Conservation (phyloP, 768 basidiomycete genomes). For the Rhodotorula diobovata region DNA sequence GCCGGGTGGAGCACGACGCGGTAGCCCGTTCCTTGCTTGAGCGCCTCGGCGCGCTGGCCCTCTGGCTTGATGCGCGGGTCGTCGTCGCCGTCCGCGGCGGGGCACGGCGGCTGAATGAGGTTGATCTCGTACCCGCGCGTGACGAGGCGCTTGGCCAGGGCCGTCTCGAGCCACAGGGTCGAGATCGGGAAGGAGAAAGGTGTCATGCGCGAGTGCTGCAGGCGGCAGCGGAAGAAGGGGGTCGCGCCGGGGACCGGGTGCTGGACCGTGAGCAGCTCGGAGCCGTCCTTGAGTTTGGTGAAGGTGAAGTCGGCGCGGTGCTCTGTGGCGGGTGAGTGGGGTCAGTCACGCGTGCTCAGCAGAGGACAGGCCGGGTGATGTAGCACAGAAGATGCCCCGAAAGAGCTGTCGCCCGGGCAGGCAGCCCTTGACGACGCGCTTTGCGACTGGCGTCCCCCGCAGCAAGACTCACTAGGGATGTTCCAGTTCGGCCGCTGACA, state of each 20-base stretch:
- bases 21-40: not conserved
- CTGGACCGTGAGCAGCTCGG: slow-evolving; percentile 7
- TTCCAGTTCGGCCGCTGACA: slow-evolving; percentile 13
- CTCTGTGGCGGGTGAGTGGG: too few species aligned
- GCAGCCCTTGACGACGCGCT: slow-evolving; percentile 13
- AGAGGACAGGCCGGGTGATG: too few species aligned
- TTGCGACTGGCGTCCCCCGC: too few species aligned
- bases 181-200: slow-evolving; percentile 18
- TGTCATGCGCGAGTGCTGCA: slow-evolving; percentile 17
- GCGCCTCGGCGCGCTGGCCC: not conserved
- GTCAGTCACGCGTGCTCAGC: too few species aligned
- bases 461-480: too few species aligned
- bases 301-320: slow-evolving; percentile 22
- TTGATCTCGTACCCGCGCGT: slow-evolving; percentile 1
- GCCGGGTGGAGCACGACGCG: slow-evolving; percentile 3
- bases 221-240: slow-evolving; percentile 24
- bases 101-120: slow-evolving; percentile 15
- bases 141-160: not conserved
- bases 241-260: slow-evolving; percentile 3
- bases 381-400: too few species aligned
- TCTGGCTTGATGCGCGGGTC: not conserved
- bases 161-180: slow-evolving; percentile 20
- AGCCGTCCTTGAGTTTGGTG: not conserved
- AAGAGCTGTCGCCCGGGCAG: too few species aligned
- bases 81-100: not conserved